Evolutionary conservation across 768 basidiomycete genomes (phyloP).

Genomic region (Boletus subparvulus): DNA sequence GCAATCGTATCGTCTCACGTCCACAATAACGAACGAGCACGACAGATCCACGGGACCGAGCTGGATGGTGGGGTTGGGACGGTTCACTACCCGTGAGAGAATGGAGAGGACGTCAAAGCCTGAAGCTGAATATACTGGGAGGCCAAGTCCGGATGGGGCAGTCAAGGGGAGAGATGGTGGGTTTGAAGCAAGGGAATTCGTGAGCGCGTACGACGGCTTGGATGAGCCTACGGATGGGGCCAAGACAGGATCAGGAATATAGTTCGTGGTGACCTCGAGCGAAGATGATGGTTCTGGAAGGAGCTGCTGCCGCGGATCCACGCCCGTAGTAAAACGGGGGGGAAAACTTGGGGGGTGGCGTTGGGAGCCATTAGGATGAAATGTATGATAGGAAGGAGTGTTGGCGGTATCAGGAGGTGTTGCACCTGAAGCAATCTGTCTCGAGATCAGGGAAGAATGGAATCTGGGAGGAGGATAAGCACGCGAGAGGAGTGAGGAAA

Average conservation of each 20-base stretch:
- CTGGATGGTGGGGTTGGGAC: constrained; percentile 69
- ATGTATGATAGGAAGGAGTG: not conserved
- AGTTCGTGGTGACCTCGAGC: not conserved
- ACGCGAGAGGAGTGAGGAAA: not conserved
- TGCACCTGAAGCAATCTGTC: constrained; percentile 3
- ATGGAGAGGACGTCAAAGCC: constrained; percentile 90
- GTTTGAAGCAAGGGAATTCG: not conserved
- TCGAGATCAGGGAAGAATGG: constrained; percentile 17
- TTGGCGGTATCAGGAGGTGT: not conserved
- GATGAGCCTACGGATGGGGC: constrained; percentile 3
- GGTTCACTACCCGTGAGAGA: constrained; percentile 70
- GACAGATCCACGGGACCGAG: constrained; percentile 92
- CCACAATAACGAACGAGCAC: constrained; percentile 90
- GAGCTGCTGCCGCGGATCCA: constrained; percentile 5
- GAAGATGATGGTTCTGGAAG: constrained; percentile 6
- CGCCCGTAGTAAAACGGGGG: not conserved
- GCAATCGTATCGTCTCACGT: constrained; percentile 74
- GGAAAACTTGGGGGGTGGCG: not conserved
- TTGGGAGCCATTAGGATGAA: constrained; percentile 1
- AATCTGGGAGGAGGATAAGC: constrained; percentile 26
- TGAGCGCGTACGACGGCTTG: constrained; percentile 2
- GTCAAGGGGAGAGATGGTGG: constrained; percentile 9
- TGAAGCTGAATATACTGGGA: constrained; percentile 81
- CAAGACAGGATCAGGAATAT: constrained; percentile 5
- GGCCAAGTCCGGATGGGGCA: constrained; percentile 34